Evolutionary conservation across 2,329 filamentous ascomycete species (phyloP).

Genomic region (Uncinocarpus reesii): DNA sequence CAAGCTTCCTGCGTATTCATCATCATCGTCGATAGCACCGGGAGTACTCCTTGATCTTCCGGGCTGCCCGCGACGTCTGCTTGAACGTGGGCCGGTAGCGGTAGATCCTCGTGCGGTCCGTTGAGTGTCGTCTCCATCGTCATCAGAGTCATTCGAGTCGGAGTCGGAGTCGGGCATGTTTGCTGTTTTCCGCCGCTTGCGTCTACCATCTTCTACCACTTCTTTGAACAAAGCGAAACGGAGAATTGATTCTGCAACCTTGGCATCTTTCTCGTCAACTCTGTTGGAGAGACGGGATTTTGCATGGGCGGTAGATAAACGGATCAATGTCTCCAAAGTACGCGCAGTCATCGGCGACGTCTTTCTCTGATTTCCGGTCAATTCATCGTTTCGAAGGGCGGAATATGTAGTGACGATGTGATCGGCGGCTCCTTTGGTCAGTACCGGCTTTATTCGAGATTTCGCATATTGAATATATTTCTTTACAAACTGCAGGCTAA

Average conservation of each 20-base stretch:
- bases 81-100: slow-evolving; percentile 26
- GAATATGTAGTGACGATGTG: slow-evolving; percentile 88
- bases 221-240: slow-evolving; percentile 97
- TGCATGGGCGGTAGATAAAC: slow-evolving; percentile 89
- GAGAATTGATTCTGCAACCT: slow-evolving; percentile 78
- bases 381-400: slow-evolving; percentile 84
- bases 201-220: slow-evolving; percentile 65
- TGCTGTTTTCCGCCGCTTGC: slow-evolving; percentile 72
- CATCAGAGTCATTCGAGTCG: slow-evolving; percentile 37
- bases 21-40: slow-evolving; percentile 45
- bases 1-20: slow-evolving; percentile 27
- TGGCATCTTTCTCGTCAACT: slow-evolving; percentile 80
- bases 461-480: slow-evolving; percentile 99
- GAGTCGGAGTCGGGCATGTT: slow-evolving; percentile 54
- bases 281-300: slow-evolving; percentile 80
- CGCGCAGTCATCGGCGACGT: slow-evolving; percentile 93
- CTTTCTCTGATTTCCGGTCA: slow-evolving; percentile 84
- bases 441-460: slow-evolving; percentile 72
- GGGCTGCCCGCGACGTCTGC: slow-evolving; percentile 20
- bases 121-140: slow-evolving; percentile 21
- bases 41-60: slow-evolving; percentile 28
- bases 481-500: slow-evolving; percentile 97
- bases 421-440: slow-evolving; percentile 84
- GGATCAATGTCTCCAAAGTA: slow-evolving; percentile 96
- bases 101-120: slow-evolving; percentile 18